Conservation (phyloP, 2,329 filamentous ascomycete genomes). For the Huntiella moniliformis region DNA sequence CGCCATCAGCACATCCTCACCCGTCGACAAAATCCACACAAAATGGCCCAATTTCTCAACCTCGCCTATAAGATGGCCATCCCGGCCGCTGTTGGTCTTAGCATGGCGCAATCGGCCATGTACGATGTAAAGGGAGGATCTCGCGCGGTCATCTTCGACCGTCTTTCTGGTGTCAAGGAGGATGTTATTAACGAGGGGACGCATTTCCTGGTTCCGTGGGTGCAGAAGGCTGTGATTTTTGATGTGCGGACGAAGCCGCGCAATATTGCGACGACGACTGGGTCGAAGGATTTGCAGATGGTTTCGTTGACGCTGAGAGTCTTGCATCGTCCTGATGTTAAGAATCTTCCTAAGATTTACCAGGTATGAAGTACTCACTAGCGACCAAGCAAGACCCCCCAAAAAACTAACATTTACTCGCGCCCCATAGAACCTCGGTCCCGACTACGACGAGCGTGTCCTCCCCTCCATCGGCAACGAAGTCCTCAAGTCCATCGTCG, state of each 20-base stretch:
- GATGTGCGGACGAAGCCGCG: constrained; percentile 94
- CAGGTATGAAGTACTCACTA: constrained; percentile 42
- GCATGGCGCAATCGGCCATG: constrained; percentile 57
- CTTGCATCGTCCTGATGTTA: constrained; percentile 82
- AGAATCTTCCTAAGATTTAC: constrained; percentile 90
- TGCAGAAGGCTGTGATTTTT: constrained; percentile 86
- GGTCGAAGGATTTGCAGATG: constrained; percentile 99
- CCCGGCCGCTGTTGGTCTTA: constrained; percentile 50
- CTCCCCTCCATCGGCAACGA: constrained; percentile 98
- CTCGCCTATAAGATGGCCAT: constrained; percentile 50
- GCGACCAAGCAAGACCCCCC: constrained; percentile 10
- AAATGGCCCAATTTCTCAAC: constrained; percentile 25
- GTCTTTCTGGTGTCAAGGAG: constrained; percentile 81
- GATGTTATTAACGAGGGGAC: constrained; percentile 87
- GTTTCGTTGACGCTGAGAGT: constrained; percentile 94
- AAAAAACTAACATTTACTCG: background rate
- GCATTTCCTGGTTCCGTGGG: constrained; percentile 88
- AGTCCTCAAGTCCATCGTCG: constrained; percentile 95
- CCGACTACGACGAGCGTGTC: constrained; percentile 96
- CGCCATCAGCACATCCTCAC: background rate
- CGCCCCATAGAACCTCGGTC: constrained; percentile 61
- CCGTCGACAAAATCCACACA: background rate
- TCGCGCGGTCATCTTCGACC: constrained; percentile 94
- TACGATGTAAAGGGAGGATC: constrained; percentile 96
- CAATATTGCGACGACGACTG: constrained; percentile 94